Base-by-base conservation (phyloP, 202 grass and related monocot species). In the Eragrostis tef region DNA sequence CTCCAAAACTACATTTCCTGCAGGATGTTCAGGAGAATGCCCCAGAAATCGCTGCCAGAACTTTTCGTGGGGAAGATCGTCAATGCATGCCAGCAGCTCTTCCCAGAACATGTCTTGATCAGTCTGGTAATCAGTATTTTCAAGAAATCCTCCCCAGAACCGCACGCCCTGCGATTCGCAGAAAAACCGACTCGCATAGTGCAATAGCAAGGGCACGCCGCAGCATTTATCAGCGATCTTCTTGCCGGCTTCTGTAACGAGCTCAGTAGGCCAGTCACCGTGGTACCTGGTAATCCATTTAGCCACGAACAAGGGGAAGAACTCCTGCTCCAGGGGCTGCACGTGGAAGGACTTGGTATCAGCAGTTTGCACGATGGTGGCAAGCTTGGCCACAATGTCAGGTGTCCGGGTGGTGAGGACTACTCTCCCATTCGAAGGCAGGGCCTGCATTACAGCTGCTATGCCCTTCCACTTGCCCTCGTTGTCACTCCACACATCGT, bases 401-500 rank as follows among this genome's bases (percentile, higher is more conserved):
- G 47, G 69, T 3, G 69, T 52, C 24, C 69, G 24, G 21, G 78
- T 59, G 78, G 64, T 70, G 50, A 80, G 7, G 47, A 72, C 8
- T 5, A 72, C 3, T 2, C 3, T 12, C 7, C 69, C 69, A 6
- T 52, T 52, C 2, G 25, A 19, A 31, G 69, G 69, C 24, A 72
- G 14, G 46, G 8, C 3, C 0, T 52, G 51, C 69, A 72, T n/a
- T 24, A 72, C 0, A 4, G 47, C 1, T 5, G 14, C 50, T 21
- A 57, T 74, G 0, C 34, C 46, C 15, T 0, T 9, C 24, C 69
- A 72, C 0, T 72, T 52, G 0, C 7, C 47, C 19, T 52, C 1
- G 8, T 21, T 61, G 22, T 19, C 57, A 2, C 43, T 78, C 75
- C 75, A 78, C 10, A 65, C 75, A 39, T 78, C 75, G 15, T 78